Evolutionary conservation across 2,329 filamentous ascomycete species (phyloP).

Genomic region (Onygenales sp.): DNA sequence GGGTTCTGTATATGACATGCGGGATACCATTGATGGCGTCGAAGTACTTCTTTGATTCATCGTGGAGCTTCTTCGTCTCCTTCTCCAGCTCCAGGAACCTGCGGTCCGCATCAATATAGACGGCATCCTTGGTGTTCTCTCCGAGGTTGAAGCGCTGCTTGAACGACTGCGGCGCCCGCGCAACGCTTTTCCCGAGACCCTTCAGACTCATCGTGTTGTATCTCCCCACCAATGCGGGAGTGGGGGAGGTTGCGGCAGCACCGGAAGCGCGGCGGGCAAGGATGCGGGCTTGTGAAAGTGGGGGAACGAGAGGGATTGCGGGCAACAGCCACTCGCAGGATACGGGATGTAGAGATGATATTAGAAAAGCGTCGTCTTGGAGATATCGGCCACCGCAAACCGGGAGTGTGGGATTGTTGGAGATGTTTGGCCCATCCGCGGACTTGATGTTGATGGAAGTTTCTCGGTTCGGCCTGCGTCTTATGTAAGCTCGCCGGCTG

Average conservation of each 20-base stretch:
- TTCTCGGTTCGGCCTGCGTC: background rate
- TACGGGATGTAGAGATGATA: background rate
- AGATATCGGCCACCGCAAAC: background rate
- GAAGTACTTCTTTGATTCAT: slow-evolving; percentile 96
- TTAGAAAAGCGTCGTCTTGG: no score
- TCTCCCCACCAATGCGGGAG: background rate
- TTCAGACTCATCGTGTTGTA: slow-evolving; percentile 74
- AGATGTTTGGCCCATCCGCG: background rate
- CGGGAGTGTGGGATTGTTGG: background rate
- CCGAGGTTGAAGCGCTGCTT: slow-evolving; percentile 91
- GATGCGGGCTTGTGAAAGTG: background rate
- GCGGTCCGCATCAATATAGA: slow-evolving; percentile 90
- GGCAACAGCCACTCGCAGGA: no score
- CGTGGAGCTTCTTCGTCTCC: slow-evolving; percentile 93
- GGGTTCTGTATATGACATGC: background rate
- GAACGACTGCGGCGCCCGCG: slow-evolving; percentile 83
- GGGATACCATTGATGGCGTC: slow-evolving; percentile 77
- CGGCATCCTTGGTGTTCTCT: slow-evolving; percentile 86
- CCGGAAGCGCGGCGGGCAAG: background rate
- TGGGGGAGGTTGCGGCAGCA: background rate
- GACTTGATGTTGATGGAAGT: background rate
- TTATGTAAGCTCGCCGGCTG: background rate
- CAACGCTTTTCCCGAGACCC: slow-evolving; percentile 83
- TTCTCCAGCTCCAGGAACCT: slow-evolving; percentile 88
- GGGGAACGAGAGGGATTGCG: background rate